These are phyloP conservation scores for Corchorus olitorius DNA, from an alignment of 345 rosid species.

Conservation along the genomic window DNA sequence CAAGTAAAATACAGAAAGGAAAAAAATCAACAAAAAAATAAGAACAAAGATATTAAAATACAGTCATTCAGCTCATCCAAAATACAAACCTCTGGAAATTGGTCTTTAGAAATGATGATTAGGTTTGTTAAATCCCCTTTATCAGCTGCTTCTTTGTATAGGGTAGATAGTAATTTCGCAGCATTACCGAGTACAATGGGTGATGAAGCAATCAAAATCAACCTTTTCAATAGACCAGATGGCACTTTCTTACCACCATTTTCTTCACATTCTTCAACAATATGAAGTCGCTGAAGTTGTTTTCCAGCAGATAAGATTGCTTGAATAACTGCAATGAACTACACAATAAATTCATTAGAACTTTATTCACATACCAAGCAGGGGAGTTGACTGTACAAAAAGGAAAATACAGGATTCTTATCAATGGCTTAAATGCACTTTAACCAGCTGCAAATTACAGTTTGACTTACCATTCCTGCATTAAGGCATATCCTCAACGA, in stretches of 20 bases:
- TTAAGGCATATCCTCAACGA: neutral
- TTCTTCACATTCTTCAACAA: conserved; percentile 40
- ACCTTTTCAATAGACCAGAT: conserved; percentile 53
- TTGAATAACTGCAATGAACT: conserved; percentile 91
- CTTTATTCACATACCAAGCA: conserved; percentile 21
- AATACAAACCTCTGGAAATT: conserved; percentile 71
- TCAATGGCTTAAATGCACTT: neutral
- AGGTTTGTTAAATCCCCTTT: conserved; percentile 66
- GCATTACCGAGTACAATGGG: conserved; percentile 60
- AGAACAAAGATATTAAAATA: conserved; percentile 6
- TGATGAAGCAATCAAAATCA: conserved; percentile 73
- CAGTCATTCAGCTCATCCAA: conserved; percentile 13
- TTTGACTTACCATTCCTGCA: neutral
- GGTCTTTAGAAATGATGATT: conserved; percentile 54
- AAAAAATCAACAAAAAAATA: neutral
- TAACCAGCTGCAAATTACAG: neutral
- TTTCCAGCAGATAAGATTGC: conserved; percentile 74
- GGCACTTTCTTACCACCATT: conserved; percentile 24
- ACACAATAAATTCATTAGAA: conserved; percentile 43
- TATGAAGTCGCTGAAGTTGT: conserved; percentile 63
- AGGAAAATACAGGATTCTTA: neutral
- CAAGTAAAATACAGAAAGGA: conserved; percentile 9
- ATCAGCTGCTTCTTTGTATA: conserved; percentile 83
- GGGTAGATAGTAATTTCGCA: conserved; percentile 62
- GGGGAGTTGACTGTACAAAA: conserved; percentile 5